A percentile compares a stretch with the other conserved stretches of the same genome.
phyloP scores from a whole-genome alignment of 1,284 basidiomycete genomes.

The Cryptococcus floricola region DNA sequence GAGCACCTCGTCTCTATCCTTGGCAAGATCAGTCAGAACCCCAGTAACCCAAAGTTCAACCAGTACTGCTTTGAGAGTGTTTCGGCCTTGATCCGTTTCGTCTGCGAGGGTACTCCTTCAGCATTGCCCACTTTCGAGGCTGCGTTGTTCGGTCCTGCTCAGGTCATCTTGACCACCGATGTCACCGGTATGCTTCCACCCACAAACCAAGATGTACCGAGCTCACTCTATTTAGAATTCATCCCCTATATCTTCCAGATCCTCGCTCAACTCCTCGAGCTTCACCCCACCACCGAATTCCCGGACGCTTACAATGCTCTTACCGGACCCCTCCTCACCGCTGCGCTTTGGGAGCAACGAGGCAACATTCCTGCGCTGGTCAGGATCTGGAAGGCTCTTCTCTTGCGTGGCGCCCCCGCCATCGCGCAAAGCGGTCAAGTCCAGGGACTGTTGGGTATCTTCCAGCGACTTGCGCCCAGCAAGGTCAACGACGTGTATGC shows the following conservation, averaged over 20 bases:
- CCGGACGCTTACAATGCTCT: slow-evolving; percentile 76
- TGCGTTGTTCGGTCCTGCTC: slow-evolving; percentile 82
- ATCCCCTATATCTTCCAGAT: slow-evolving; percentile 97
- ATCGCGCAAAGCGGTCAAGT: slow-evolving; percentile 75
- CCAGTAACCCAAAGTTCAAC: slow-evolving; percentile 94
- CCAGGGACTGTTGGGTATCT: slow-evolving; percentile 76
- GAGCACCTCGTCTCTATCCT: slow-evolving; percentile 75
- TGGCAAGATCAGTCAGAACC: slow-evolving; percentile 86
- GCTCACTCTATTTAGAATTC: slow-evolving; percentile 62
- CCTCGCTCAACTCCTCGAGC: slow-evolving; percentile 89
- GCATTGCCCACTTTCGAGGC: slow-evolving; percentile 74
- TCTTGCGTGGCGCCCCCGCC: slow-evolving; percentile 64
- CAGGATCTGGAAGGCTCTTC: slow-evolving; percentile 78
- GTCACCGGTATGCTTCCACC: slow-evolving; percentile 67
- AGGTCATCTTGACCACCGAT: slow-evolving; percentile 81
- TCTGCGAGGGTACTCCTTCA: slow-evolving; percentile 65
- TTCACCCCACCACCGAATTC: slow-evolving; percentile 60
- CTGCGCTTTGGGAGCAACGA: slow-evolving; percentile 85
- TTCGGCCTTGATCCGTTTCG: slow-evolving; percentile 85
- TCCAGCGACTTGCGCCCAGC: slow-evolving; percentile 84
- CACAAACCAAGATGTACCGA: not conserved
- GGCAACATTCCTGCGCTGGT: slow-evolving; percentile 95
- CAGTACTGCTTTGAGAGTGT: slow-evolving; percentile 97
- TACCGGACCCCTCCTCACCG: slow-evolving; percentile 78
- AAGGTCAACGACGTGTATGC: slow-evolving; percentile 88